Conservation (phyloP, 2,329 filamentous ascomycete species). For the Calonectria naviculata region DNA sequence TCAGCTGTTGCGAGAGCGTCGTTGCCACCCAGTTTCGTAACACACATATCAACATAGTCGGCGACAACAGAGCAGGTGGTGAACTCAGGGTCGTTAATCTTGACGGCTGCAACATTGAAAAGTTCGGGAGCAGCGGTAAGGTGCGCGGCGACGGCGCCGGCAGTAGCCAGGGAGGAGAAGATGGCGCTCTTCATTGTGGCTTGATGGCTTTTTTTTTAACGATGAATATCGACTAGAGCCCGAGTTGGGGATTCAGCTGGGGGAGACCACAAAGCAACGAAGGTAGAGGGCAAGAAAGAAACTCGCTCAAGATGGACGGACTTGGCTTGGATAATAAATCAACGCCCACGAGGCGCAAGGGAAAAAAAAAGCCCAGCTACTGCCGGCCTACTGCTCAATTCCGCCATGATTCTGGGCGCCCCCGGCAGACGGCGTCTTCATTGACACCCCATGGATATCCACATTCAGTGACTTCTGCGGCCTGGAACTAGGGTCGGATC, state of each 20-base stretch:
- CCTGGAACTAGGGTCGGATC: conserved; percentile 22
- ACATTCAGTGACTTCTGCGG: neutral
- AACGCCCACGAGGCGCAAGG: neutral
- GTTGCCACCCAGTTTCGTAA: conserved; percentile 36
- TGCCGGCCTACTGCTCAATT: neutral
- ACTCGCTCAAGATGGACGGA: neutral
- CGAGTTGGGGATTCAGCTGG: neutral
- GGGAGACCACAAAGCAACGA: conserved; percentile 21
- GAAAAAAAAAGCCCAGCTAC: conserved; percentile 15
- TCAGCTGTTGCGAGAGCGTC: conserved; percentile 37
- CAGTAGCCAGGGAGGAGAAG: conserved; percentile 33
- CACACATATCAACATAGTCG: conserved; percentile 35
- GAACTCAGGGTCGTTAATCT: conserved; percentile 38
- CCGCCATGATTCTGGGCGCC: conserved; percentile 10
- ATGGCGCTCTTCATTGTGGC: conserved; percentile 38
- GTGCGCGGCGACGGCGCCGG: conserved; percentile 41
- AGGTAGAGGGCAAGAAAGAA: conserved; percentile 10
- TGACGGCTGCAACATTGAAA: conserved; percentile 37
- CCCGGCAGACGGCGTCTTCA: conserved; percentile 15
- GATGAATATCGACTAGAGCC: conserved; percentile 6
- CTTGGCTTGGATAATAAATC: conserved; percentile 18
- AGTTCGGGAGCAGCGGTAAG: conserved; percentile 32
- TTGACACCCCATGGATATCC: neutral
- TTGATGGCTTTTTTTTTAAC: conserved; percentile 8
- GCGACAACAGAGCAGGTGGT: conserved; percentile 36